Evolutionary conservation across 163 green algal species (phyloP).

Genomic region (Dunaliella salina): DNA sequence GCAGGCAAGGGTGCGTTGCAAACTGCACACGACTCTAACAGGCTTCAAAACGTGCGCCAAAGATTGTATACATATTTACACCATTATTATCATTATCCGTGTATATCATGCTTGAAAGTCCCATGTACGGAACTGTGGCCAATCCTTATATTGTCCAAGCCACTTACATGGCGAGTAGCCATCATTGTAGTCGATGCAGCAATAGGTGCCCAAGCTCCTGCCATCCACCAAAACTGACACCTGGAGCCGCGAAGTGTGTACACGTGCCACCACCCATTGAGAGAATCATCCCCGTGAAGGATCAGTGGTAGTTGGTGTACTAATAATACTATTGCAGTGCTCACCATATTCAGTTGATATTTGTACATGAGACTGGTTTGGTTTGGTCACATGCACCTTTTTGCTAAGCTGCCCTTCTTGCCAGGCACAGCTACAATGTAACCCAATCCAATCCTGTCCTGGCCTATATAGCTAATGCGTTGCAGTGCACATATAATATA

Average conservation of each 20-base stretch:
- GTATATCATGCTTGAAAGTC: neutral
- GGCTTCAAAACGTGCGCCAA: neutral
- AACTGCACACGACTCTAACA: neutral
- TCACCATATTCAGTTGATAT: no score
- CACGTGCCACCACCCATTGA: neutral
- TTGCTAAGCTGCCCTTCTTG: no score
- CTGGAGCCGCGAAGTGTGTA: neutral
- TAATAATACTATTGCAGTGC: no score
- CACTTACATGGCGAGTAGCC: constrained; percentile 24
- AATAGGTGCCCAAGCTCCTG: neutral
- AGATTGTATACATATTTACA: neutral
- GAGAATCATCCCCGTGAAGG: neutral
- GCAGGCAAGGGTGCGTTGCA: neutral
- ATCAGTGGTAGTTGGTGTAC: no score
- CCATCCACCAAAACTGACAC: constrained; percentile 21
- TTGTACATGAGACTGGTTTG: no score
- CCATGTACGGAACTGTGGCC: neutral
- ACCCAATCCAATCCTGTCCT: no score
- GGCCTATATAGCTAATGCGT: no score
- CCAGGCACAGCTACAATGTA: no score
- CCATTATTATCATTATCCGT: no score
- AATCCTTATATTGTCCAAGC: neutral
- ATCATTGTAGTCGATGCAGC: constrained; percentile 11
- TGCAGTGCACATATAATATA: no score
- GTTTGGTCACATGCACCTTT: no score